A percentile compares a stretch with the other conserved stretches of the same genome.
Conservation (phyloP, 2,329 filamentous ascomycete genomes). For the Lecanoromycetidae sp. region DNA sequence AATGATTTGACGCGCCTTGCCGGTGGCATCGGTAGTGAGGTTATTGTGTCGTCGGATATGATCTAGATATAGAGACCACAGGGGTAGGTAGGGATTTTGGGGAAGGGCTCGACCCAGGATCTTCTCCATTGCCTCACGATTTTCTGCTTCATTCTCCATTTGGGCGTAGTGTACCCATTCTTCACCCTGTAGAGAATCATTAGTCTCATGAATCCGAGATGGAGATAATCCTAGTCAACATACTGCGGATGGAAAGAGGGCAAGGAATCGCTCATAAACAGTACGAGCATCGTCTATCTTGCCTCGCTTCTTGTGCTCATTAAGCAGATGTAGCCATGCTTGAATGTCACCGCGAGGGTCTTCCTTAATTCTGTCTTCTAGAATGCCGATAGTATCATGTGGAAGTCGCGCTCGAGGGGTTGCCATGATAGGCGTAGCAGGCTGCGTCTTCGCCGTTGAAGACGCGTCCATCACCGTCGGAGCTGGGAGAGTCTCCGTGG, state of each 20-base stretch:
- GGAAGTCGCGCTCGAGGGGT: constrained; percentile 45
- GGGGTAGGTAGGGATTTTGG: constrained; percentile 65
- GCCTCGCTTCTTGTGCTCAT: constrained; percentile 68
- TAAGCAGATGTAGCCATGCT: constrained; percentile 79
- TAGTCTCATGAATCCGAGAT: background rate
- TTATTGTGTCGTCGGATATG: constrained; percentile 90
- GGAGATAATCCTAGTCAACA: constrained; percentile 32
- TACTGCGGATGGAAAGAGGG: constrained; percentile 82
- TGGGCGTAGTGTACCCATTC: constrained; percentile 81
- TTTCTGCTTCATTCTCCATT: constrained; percentile 79
- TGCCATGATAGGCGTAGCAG: constrained; percentile 21
- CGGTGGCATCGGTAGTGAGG: constrained; percentile 64
- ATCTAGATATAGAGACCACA: constrained; percentile 91
- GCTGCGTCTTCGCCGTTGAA: constrained; percentile 11
- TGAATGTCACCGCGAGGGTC: constrained; percentile 87
- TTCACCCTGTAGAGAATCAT: constrained; percentile 53
- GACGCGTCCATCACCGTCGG: constrained; percentile 14
- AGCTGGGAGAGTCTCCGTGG: constrained; percentile 13
- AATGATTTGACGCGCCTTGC: constrained; percentile 65
- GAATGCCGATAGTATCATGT: constrained; percentile 61
- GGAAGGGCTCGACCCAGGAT: constrained; percentile 74
- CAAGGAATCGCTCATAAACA: constrained; percentile 75
- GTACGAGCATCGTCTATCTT: constrained; percentile 69
- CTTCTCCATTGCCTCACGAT: constrained; percentile 65
- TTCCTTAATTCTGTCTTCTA: constrained; percentile 84